Evolutionary conservation across 1,284 basidiomycete species (phyloP), one percentile per base, ranked within the genome.

Genomic region (Sphaerobolus stellatus): DNA sequence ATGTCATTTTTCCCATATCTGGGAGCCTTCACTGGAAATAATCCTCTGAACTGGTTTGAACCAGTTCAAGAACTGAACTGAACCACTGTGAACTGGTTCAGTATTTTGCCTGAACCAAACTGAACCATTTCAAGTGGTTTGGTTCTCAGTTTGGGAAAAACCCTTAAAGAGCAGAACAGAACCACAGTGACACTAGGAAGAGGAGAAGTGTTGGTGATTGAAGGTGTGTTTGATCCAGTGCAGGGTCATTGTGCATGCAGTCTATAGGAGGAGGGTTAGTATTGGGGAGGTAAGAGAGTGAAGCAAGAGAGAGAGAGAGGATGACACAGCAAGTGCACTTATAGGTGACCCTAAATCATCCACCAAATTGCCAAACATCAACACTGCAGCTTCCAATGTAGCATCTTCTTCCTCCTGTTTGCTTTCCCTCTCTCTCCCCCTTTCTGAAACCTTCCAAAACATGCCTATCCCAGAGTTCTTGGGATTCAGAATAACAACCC

Each of bases 311-410:
- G 4, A 50, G 53, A 20, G 18, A 50, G 8, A 24, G 27, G 25
- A 20, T 73, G 83, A 66, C 62, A 94, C 92, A 43, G 90, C 85
- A 33, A 97, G 76, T 0, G 79, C 79, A 61, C 84, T 86, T 60
- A 97, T 69, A 1, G 91, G 87, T 2, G 86, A 83, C 0, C 90
- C 92, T 8, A 95, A 73, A 62, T 92, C 87, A 48, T 92, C 86
- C n/a, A 92, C 77, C 27, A 96, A 76, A 58, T 88, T 83, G 6
- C 88, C 86, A 67, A 96, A 94, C 70, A 94, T 84, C 9, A 79
- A 79, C 0, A 87, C 84, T 1, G 88, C 88, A 5, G 83, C 79
- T 44, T 78, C 76, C 11, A 93, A 65, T 58, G 86, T 73, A 0
- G 74, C 73, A 5, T 75, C 74, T 36, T 84, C 84, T 48, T 84